Conservation (phyloP, 2,329 filamentous ascomycete genomes). For the Ophiostoma quercus region DNA sequence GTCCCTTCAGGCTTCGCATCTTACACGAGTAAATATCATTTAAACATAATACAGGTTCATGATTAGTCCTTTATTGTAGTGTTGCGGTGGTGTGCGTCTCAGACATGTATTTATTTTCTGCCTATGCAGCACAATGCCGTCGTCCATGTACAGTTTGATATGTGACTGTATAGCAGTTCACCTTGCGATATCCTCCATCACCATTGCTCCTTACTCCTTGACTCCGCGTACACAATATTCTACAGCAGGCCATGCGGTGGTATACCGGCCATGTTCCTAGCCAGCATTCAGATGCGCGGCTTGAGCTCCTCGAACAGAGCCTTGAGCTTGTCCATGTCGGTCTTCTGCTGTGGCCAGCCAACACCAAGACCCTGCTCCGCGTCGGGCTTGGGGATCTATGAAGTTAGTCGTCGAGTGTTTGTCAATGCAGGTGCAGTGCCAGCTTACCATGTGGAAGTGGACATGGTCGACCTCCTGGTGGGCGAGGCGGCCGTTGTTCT, state of each 20-base stretch:
- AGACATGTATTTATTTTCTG: background rate
- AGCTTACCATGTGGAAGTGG: constrained; percentile 84
- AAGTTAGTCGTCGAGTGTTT: background rate
- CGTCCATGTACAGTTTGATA: background rate
- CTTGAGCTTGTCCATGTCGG: constrained; percentile 79
- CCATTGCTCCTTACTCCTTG: background rate
- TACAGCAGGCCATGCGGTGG: background rate
- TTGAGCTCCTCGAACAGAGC: constrained; percentile 77
- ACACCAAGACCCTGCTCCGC: constrained; percentile 66
- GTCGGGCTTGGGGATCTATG: constrained; percentile 88
- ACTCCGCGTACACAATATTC: background rate
- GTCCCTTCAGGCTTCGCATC: background rate
- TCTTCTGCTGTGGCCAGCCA: constrained; percentile 68
- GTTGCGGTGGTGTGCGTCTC: too few relatives aligned
- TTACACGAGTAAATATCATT: background rate
- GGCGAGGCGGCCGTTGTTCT: constrained; percentile 90
- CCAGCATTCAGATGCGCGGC: constrained; percentile 64
- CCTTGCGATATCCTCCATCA: background rate
- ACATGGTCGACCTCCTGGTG: constrained; percentile 94
- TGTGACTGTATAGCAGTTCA: background rate
- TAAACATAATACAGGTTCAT: background rate
- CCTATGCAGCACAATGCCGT: background rate
- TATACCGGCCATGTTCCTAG: background rate
- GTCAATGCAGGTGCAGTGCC: background rate
- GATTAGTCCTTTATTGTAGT: background rate